A percentile compares a stretch with the other conserved stretches of the same genome.
These are phyloP conservation scores for Epicoccum sorghinum DNA, from an alignment of 2,329 filamentous ascomycete genomes.

Conservation along the genomic window DNA sequence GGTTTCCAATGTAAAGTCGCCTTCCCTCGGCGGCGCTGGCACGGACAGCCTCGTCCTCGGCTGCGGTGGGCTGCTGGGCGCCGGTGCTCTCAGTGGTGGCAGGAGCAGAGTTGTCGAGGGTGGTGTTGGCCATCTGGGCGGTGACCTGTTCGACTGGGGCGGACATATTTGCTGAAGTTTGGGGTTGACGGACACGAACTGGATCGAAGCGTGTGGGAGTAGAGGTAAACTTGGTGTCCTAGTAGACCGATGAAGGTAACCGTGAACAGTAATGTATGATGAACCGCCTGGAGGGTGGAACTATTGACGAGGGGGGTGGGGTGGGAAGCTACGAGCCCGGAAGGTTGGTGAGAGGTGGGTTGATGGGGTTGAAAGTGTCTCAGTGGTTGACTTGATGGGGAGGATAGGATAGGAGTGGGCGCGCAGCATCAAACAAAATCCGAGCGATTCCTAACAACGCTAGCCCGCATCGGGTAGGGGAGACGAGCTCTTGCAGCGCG, in stretches of 20 bases:
- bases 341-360: constrained; percentile 40
- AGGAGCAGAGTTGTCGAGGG: constrained; percentile 59
- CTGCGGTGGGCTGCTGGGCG: constrained; percentile 70
- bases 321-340: constrained; percentile 58
- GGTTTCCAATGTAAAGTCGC: constrained; percentile 99
- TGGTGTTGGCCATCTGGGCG: constrained; percentile 70
- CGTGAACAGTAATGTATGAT: constrained; percentile 47
- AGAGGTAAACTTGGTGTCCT: constrained; percentile 54
- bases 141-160: constrained; percentile 78
- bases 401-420: constrained; percentile 35
- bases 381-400: constrained; percentile 43
- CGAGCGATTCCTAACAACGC: constrained; percentile 23
- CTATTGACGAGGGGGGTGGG: constrained; percentile 59
- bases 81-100: constrained; percentile 54
- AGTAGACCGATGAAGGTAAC: constrained; percentile 49
- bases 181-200: constrained; percentile 62
- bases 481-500: constrained; percentile 34
- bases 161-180: constrained; percentile 78
- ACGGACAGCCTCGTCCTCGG: constrained; percentile 87
- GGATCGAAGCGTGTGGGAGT: constrained; percentile 39
- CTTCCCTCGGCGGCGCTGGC: constrained; percentile 98
- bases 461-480: constrained; percentile 32
- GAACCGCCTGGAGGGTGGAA: constrained; percentile 57
- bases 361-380: constrained; percentile 38
- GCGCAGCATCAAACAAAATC: constrained; percentile 34